Evolutionary conservation across 371 early-diverging fungal species (phyloP), one percentile per base, ranked within the genome.

Genomic region (Syncephalastrum racemosum): DNA sequence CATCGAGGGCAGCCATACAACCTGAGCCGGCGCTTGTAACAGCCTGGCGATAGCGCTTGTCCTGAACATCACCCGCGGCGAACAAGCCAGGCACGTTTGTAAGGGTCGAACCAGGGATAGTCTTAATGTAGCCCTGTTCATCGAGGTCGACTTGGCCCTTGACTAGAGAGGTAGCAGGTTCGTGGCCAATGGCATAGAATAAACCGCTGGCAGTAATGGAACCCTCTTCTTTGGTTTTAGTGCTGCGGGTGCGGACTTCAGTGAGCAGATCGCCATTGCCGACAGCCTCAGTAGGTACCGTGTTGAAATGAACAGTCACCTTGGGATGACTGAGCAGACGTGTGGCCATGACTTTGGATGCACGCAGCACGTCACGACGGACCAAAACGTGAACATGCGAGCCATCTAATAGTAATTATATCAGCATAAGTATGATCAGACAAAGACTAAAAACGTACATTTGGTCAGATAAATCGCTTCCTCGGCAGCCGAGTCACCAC

Each of bases 161-260:
- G 61, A 97, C 88, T 56, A 90, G 76, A 16, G 73, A 56, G 14
- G 92, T 94, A 70, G 97, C 97, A 44, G 99, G 99, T 50, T 73
- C 82, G 75, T 99, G 99, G 40, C 99, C 99, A 66, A 99, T 98
- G 45, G 98, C 99, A 78, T 97, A 99, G 81, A 99, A 99, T 56
- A 99, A 79, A 31, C 99, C 99, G 55, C 86, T 90, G 54, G 92
- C 92, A 18, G 80, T 74, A 50, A 97, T 65, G 42, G 82, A 70
- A 55, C 80, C 72, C 22, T 77, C 81, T 73, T 87, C 86, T 31
- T 70, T 71, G 23, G 92, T 87, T 51, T 77, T 77, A 44, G 88
- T 90, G 71, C 91, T 84, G 62, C 81, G 64, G 59, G 92, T 87
- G 60, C 75, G 86, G 58, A 91, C 86, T 36, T 78, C 82, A 57